phyloP scores from a whole-genome alignment of 768 basidiomycete genomes.

The Termitomyces sp. region DNA sequence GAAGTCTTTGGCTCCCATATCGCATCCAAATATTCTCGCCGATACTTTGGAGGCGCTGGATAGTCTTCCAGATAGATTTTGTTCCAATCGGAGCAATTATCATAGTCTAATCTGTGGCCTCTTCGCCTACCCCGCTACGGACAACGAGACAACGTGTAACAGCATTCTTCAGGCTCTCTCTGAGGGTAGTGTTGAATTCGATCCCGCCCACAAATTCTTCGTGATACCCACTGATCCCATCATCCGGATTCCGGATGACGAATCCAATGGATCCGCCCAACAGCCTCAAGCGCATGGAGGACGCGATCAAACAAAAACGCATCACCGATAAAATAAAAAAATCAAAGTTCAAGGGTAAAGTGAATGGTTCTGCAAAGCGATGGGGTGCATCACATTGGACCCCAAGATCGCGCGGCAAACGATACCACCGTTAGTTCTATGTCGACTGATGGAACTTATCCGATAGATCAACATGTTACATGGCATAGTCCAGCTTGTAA shows the following conservation, averaged over 20 bases:
- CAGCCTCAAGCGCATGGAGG: not conserved
- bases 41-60: not conserved
- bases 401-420: too few relatives aligned
- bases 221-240: not conserved
- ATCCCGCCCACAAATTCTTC: not conserved
- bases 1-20: not conserved
- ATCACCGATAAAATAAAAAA: not conserved
- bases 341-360: not conserved
- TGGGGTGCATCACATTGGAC: too few relatives aligned
- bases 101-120: not conserved
- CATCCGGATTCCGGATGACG: not conserved
- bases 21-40: not conserved
- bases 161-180: not conserved
- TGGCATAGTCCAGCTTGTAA: too few relatives aligned
- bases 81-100: not conserved
- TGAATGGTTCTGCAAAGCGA: too few relatives aligned
- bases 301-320: not conserved
- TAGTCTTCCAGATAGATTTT: not conserved
- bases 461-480: too few relatives aligned
- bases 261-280: not conserved
- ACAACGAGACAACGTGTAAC: not conserved
- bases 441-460: too few relatives aligned
- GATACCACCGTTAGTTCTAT: too few relatives aligned
- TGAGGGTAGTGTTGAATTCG: not conserved
- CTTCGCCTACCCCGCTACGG: not conserved